A percentile compares a stretch with the other conserved stretches of the same genome.
Evolutionary conservation across 2,329 filamentous ascomycete genomes (phyloP).

Genomic region (Aspergillus udagawae): DNA sequence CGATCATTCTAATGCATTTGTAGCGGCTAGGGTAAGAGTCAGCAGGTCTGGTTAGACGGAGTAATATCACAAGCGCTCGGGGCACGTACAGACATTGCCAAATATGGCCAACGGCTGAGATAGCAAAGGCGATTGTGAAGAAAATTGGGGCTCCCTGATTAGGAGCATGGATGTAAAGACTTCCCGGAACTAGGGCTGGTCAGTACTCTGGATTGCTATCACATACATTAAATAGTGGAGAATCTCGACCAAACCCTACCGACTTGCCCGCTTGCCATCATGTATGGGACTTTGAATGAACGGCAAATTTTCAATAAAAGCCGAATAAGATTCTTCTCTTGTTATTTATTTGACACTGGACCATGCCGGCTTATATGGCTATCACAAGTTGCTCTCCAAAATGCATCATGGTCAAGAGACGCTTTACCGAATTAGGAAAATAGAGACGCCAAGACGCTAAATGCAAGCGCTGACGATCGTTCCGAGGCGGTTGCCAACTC

Average conservation of each 20-base stretch:
- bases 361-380: not conserved
- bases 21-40: slow-evolving; percentile 39
- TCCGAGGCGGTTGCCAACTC: not conserved
- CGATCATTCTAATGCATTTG: slow-evolving; percentile 54
- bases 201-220: not conserved
- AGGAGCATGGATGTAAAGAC: slow-evolving; percentile 49
- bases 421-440: not conserved
- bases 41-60: too few species aligned
- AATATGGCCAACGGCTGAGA: slow-evolving; percentile 38
- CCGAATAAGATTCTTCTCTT: not conserved
- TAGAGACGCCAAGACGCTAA: not conserved
- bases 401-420: not conserved
- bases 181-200: slow-evolving; percentile 14
- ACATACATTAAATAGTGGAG: too few species aligned
- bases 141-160: slow-evolving; percentile 53
- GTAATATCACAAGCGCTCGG: too few species aligned
- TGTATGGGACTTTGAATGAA: not conserved
- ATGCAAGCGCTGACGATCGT: not conserved
- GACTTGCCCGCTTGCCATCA: not conserved
- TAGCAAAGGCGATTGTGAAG: slow-evolving; percentile 47
- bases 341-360: not conserved
- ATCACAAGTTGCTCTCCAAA: not conserved
- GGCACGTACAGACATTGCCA: slow-evolving; percentile 54
- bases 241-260: not conserved
- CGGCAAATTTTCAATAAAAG: not conserved